Base-by-base conservation (phyloP, 805 yeast species). In the Zygosaccharomyces pseudorouxii region DNA sequence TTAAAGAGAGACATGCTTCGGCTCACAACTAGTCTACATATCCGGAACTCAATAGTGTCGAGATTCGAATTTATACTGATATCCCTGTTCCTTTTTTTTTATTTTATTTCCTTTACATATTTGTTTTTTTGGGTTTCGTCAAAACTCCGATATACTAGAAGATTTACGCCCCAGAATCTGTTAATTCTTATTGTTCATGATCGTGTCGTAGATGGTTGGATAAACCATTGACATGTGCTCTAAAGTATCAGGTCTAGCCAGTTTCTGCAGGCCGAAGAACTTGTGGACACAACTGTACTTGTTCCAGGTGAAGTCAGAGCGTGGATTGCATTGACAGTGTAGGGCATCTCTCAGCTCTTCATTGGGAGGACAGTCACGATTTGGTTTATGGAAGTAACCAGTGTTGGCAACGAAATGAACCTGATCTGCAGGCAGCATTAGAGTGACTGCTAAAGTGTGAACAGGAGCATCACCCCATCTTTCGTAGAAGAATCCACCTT, bases 381-480 rank as follows among this genome's bases (percentile, higher is more conserved):
- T 71, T 0, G 86, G 79, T 0, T 90, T 77, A 63, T 92, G 97
- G 50, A 79, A 74, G 67, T 90, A 92, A 0, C 98, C 98, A 52
- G 93, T 83, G 61, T 92, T 97, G 54, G 96, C 72, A 68, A 92
- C 92, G 68, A 89, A 92, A 68, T 92, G 97, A 8, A 92, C 71
- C 49, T 89, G 86, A 2, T 77, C 70, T 2, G 82, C 66, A 48
- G 84, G 76, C 31, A 89, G 70, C 60, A 87, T 73, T 75, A 92
- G 74, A 0, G 89, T 89, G 6, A 85, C 79, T 0, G 93, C 98
- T 19, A 93, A 67, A 0, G 97, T 83, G 64, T 89, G 97, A 6
- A 92, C 81, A 0, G 97, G 96, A 0, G 97, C 97, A 73, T 92
- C 98, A 2, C 98, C 98, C 98, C 98, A 92, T 60, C 99, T 72